Evolutionary conservation across 2,329 filamentous ascomycete species (phyloP).

Genomic region (Lachnellula hyalina): DNA sequence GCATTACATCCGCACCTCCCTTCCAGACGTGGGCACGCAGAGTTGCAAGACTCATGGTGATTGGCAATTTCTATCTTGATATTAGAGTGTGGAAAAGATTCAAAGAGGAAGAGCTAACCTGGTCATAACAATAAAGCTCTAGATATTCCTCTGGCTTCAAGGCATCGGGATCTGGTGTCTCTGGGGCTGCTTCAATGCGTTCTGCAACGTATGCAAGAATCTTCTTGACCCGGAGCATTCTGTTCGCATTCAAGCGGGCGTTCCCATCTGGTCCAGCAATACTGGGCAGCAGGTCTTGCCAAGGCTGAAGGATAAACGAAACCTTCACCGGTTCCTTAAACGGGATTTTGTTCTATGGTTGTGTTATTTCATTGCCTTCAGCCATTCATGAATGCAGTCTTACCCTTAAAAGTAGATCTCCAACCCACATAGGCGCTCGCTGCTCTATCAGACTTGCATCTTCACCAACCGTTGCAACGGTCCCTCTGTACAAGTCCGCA

Average conservation of each 20-base stretch:
- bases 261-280: slow-evolving; percentile 73
- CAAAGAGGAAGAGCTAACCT: slow-evolving; percentile 49
- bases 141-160: slow-evolving; percentile 87
- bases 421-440: slow-evolving; percentile 85
- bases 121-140: slow-evolving; percentile 90
- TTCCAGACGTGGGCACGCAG: slow-evolving; percentile 92
- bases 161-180: slow-evolving; percentile 52
- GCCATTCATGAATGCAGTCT: slow-evolving; percentile 15
- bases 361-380: slow-evolving; percentile 7
- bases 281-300: slow-evolving; percentile 65
- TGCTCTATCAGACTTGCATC: slow-evolving; percentile 83
- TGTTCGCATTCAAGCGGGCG: slow-evolving; percentile 89
- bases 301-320: slow-evolving; percentile 86
- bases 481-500: slow-evolving; percentile 87
- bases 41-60: slow-evolving; percentile 88
- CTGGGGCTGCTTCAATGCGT: slow-evolving; percentile 69
- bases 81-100: slow-evolving; percentile 6
- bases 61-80: slow-evolving; percentile 47
- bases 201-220: slow-evolving; percentile 90
- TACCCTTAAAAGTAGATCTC: slow-evolving; percentile 73
- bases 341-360: slow-evolving; percentile 66
- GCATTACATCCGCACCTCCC: slow-evolving; percentile 83
- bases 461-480: slow-evolving; percentile 68
- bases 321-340: slow-evolving; percentile 92
- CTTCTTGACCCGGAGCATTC: slow-evolving; percentile 94